Base-by-base conservation (phyloP, 208 protist genomes). In the Plasmodiophora brassicae region DNA sequence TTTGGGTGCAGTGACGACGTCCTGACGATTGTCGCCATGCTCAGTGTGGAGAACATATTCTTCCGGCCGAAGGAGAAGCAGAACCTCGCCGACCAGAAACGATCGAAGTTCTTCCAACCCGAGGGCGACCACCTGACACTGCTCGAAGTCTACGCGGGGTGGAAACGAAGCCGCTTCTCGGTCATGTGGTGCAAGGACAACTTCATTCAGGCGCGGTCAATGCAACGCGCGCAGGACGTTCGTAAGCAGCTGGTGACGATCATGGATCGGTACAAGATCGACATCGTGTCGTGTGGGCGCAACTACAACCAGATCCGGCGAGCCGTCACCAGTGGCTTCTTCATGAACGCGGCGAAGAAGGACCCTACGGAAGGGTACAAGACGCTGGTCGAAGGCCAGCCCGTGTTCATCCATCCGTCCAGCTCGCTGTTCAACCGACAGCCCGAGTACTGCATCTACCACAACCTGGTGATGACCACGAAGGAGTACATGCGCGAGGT, bases 91-190 rank as follows among this genome's bases (percentile, higher is more conserved):
- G 98, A 99, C 90, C 94, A 96, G 87, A 97, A 97, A 86, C 96
- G 97, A 60, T 92, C 96, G 10, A 96, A 97, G 88, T 99, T 99
- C 89, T 93, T 95, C 91, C 95, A 97, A 91, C 90, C 96, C 89
- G 85, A 98, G 95, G 94, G 97, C 36, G 98, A 99, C 90, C 97
- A 99, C 90, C 93, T 99, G 36, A 98, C 97, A 0, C 92, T 99
- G 8, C 94, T 99, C 71, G 93, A 93, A 0, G 97, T 99, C 0
- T 99, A 97, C 92, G 53, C 92, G 86, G 88, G 86, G n/a, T 96
- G 96, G 96, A 92, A 96, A 71, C 43, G 89, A 45, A 93, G 93
- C 83, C 93, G 94, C 43, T 96, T 94, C 87, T 91, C 93, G 53
- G 95, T 97, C 89, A 94, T 96, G 39, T 99, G 98, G 98, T 98